Base-by-base conservation (phyloP, 192 early-diverging fungal species). In the Allomyces javanicus region DNA sequence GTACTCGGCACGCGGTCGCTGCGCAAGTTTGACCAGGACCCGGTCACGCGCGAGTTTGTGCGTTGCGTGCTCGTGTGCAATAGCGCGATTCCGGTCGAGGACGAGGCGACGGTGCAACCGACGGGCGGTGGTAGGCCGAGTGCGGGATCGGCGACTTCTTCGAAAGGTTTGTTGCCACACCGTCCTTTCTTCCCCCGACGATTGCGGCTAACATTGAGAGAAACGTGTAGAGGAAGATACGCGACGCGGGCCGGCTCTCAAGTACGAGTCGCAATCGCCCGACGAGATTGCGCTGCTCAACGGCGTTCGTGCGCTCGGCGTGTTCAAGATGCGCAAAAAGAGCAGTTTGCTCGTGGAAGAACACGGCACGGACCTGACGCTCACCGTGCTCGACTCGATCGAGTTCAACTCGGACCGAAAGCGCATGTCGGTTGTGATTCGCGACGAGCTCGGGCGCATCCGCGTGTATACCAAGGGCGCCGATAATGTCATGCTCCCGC, bases 331-430 rank as follows among this genome's bases (percentile, higher is more conserved):
- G 21, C 50, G 50, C 50, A 58, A 58, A 10, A 58, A 58, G 50
- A 61, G 67, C n/a, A 63, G 27, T 1, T 11, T 67, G n/a, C 25
- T 40, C 12, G 67, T 67, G 22, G 50, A 58, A 21, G 50, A 66
- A 25, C 43, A 58, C 4, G 21, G 50, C 50, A n/a, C 50, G 21
- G 50, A 61, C 62, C 67, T 75, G 62, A 67, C 67, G 21, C 84
- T 78, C 63, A 76, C 79, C 58, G 75, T 91, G 22, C 67, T 89
- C 7, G 87, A 81, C 24, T 92, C 94, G 72, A 86, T 89, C 64
- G 84, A 92, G 0, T 97, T 97, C 71, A 90, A 94, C 72, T 87
- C 88, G 71, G 94, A 96, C 66, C 85, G 94, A 62, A 98, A 98
- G 75, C 81, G 93, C 27, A 97, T 97, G 94, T 89, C 87, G 75